A percentile compares a stretch with the other conserved stretches of the same genome.
Conservation (phyloP, 345 rosid genomes). For the Nasturtium officinale region DNA sequence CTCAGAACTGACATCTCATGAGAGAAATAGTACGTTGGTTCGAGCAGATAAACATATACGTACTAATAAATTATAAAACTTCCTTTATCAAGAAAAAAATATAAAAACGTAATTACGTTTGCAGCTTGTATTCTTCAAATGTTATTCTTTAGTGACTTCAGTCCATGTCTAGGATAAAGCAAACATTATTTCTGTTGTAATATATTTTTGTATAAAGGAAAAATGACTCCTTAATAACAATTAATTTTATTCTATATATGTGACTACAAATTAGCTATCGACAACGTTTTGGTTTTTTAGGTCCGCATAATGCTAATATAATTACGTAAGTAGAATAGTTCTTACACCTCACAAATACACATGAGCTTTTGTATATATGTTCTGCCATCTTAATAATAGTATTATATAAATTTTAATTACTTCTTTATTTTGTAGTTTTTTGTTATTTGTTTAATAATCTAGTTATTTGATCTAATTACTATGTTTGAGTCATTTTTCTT, state of each 20-base stretch:
- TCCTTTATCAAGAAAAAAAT: too few relatives aligned
- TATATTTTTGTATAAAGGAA: not conserved
- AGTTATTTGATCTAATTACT: not conserved
- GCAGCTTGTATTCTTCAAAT: not conserved
- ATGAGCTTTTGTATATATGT: not conserved
- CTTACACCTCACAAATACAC: not conserved
- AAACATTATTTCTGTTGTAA: not conserved
- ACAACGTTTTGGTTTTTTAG: not conserved
- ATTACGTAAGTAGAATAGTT: not conserved
- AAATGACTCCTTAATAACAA: too few relatives aligned
- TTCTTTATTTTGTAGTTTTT: too few relatives aligned
- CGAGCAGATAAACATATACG: not conserved
- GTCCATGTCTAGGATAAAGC: not conserved
- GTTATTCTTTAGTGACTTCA: not conserved
- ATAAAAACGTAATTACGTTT: not conserved
- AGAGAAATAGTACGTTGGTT: not conserved
- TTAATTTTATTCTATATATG: not conserved
- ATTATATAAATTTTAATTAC: too few relatives aligned
- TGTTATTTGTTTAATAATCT: not conserved
- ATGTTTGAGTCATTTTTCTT: not conserved
- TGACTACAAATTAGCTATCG: not conserved
- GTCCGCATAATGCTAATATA: not conserved
- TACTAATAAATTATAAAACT: not conserved
- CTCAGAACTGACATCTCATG: conserved; percentile 8
- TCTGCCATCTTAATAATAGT: not conserved